These are phyloP conservation scores for Ogataea nonfermentans DNA, from an alignment of 805 yeast genomes.

Conservation along the genomic window DNA sequence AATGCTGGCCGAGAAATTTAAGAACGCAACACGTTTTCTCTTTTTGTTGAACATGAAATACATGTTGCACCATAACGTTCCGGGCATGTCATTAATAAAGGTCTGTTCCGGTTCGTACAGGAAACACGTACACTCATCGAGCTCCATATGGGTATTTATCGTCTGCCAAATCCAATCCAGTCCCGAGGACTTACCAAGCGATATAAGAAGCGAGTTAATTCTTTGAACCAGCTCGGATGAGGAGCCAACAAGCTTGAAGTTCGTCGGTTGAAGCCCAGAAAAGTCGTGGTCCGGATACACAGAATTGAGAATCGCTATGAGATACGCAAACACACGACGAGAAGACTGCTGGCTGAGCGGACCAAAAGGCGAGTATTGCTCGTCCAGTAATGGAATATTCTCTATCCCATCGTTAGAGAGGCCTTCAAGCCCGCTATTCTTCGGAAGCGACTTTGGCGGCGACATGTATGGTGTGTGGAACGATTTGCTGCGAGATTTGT, in stretches of 20 bases:
- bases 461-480: slow-evolving; percentile 29
- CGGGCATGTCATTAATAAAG: slow-evolving; percentile 61
- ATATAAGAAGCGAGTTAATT: slow-evolving; percentile 74
- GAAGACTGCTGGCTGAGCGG: slow-evolving; percentile 84
- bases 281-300: slow-evolving; percentile 97
- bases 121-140: slow-evolving; percentile 60
- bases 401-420: slow-evolving; percentile 4
- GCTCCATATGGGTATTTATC: slow-evolving; percentile 77
- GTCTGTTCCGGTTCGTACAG: slow-evolving; percentile 64
- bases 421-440: slow-evolving; percentile 7
- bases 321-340: slow-evolving; percentile 83
- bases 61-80: slow-evolving; percentile 70
- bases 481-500: slow-evolving; percentile 30
- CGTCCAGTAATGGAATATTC: slow-evolving; percentile 8
- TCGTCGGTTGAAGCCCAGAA: slow-evolving; percentile 76
- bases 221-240: slow-evolving; percentile 51
- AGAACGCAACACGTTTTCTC: slow-evolving; percentile 84
- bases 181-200: slow-evolving; percentile 58
- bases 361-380: slow-evolving; percentile 71
- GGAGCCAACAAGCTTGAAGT: slow-evolving; percentile 58
- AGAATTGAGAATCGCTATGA: slow-evolving; percentile 86
- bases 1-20: slow-evolving; percentile 60
- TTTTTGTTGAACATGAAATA: slow-evolving; percentile 92
- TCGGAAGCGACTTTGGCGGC: slow-evolving; percentile 27
- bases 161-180: slow-evolving; percentile 80